Evolutionary conservation across 495 filamentous ascomycete species (phyloP).

Genomic region (Hypoxylon crocopeplum): DNA sequence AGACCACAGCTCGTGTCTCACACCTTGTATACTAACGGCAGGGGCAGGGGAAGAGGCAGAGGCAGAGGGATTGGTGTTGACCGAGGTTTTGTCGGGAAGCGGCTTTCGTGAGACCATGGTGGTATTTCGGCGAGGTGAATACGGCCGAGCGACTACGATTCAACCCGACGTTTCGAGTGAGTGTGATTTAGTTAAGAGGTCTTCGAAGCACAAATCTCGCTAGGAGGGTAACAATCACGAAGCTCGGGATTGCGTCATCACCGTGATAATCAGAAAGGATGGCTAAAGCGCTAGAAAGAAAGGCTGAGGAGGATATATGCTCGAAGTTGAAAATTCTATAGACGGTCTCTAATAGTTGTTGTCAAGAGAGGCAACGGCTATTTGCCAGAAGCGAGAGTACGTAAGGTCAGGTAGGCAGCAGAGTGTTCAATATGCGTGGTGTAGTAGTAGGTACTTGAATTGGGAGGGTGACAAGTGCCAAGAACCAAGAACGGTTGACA

Average conservation of each 20-base stretch:
- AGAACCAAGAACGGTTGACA: not conserved
- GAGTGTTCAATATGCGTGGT: not conserved
- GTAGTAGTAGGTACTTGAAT: not conserved
- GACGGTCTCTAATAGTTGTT: too few relatives aligned
- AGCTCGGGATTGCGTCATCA: slow-evolving; percentile 32
- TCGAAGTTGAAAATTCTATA: too few relatives aligned
- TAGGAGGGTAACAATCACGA: slow-evolving; percentile 16
- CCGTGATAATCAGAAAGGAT: not conserved
- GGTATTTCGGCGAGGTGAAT: slow-evolving; percentile 27
- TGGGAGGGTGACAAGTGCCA: too few relatives aligned
- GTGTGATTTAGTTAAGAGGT: not conserved
- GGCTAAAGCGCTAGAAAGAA: not conserved
- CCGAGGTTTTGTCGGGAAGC: slow-evolving; percentile 41
- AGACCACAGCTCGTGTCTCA: slow-evolving; percentile 43
- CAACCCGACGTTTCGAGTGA: not conserved
- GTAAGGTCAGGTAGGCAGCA: slow-evolving; percentile 3
- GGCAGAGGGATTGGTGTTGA: slow-evolving; percentile 32
- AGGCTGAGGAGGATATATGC: not conserved
- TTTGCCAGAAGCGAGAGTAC: not conserved
- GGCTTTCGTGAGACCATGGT: slow-evolving; percentile 49
- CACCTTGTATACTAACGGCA: slow-evolving; percentile 42
- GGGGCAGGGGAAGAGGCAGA: too few relatives aligned
- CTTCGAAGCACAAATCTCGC: slow-evolving; percentile 7
- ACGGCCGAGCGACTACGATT: slow-evolving; percentile 14
- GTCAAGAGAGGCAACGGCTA: too few relatives aligned